phyloP scores from a whole-genome alignment of 2,329 filamentous ascomycete species.

The Pyrenochaeta sp. region DNA sequence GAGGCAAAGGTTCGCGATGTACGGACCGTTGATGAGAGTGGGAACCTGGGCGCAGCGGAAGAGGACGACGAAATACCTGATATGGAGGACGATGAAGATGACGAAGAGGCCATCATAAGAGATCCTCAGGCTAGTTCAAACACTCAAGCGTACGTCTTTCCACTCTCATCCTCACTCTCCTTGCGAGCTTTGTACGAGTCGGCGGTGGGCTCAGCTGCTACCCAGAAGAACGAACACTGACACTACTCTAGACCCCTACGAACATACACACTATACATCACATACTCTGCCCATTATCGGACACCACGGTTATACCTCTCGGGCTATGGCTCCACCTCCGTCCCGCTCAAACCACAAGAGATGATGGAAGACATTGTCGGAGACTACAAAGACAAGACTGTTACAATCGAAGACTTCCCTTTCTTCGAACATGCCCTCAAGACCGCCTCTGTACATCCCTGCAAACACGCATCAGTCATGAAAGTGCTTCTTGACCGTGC shows the following conservation, averaged over 20 bases:
- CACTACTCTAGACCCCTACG: constrained; percentile 71
- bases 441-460: constrained; percentile 96
- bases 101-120: constrained; percentile 93
- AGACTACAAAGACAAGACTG: constrained; percentile 98
- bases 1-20: constrained; percentile 82
- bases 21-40: constrained; percentile 86
- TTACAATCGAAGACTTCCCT: constrained; percentile 96
- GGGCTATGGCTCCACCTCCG: constrained; percentile 81
- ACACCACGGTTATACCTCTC: constrained; percentile 95
- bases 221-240: constrained; percentile 21
- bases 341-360: constrained; percentile 79
- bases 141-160: constrained; percentile 62
- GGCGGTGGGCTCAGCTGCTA: background rate
- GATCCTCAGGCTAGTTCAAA: constrained; percentile 58
- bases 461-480: constrained; percentile 98
- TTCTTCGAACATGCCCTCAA: constrained; percentile 92
- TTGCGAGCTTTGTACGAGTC: background rate
- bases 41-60: constrained; percentile 80
- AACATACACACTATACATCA: constrained; percentile 98
- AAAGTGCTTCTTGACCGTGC: constrained; percentile 95
- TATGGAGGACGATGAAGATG: constrained; percentile 96
- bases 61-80: constrained; percentile 87
- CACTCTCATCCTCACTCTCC: background rate
- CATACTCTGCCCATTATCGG: constrained; percentile 95
- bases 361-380: constrained; percentile 99